Base-by-base conservation (phyloP, 1,284 basidiomycete species). In the Trametes sp. region DNA sequence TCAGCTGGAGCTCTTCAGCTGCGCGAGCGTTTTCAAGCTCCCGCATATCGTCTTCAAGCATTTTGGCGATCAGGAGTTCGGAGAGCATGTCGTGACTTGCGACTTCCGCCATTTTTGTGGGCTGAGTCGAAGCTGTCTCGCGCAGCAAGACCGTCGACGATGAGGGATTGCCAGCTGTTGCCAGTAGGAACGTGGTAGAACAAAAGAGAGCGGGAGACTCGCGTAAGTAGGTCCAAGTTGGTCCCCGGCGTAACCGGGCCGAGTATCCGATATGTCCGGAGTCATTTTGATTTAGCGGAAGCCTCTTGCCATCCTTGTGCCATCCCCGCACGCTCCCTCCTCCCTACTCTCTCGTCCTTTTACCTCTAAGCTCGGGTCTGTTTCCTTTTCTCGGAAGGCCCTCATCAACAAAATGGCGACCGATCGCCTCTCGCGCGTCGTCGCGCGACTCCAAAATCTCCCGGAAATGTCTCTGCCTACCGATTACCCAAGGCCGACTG, bases 401-500 rank as follows among this genome's bases (percentile, higher is more conserved):
- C 29, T n/a, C 24, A 54, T 16, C 19, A 5, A 10, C 35, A 56
- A 57, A 50, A 83, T 83, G 82, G 70, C 71, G 31, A 69, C 68
- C 41, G 72, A 76, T 64, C 73, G 75, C n/a, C 76, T 91, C 11
- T 74, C 78, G 26, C 81, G 88, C 67, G 87, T 90, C 28, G 72
- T 89, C 16, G 74, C 81, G 29, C 81, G 88, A 68, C 80, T 93
- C 16, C 88, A 90, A 78, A 90, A 87, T 71, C 78, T 98, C 16
- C 97, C 96, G 4, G 92, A 92, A 29, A 92, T 98, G 66, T 95
- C 95, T 4, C 82, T 99, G 21, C 97, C 98, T 1, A 98, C 96
- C 0, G 98, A 99, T 78, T 99, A 98, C 75, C 97, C 98, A 2
- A 82, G 96, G 61, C 92, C 95, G 16, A 80, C 88, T 14, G 89